phyloP scores from a whole-genome alignment of 2,329 filamentous ascomycete species.

The Penicillium brasilianum region DNA sequence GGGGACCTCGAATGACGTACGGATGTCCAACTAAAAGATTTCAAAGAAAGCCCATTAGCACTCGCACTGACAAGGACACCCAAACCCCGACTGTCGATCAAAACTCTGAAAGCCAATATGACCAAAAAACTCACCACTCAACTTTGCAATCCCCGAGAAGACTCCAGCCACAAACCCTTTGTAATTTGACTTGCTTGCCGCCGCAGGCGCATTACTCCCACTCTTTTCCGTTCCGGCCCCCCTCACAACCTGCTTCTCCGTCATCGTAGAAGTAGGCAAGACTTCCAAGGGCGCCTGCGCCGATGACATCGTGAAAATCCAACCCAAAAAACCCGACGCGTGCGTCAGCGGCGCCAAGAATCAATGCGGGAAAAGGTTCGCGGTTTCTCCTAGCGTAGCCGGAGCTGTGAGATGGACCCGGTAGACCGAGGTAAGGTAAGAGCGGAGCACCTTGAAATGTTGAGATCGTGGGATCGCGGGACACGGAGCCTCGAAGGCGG shows the following conservation, averaged over 20 bases:
- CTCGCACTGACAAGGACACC: too few relatives aligned
- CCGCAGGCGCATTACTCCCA: conserved; percentile 19
- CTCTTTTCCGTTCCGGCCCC: conserved; percentile 5
- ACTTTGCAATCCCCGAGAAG: conserved; percentile 90
- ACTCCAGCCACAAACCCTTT: conserved; percentile 98
- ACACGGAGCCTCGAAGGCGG: neutral
- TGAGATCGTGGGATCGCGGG: too few relatives aligned
- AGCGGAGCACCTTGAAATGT: too few relatives aligned
- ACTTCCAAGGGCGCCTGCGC: conserved; percentile 25
- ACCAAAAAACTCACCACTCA: conserved; percentile 66
- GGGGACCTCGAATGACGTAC: conserved; percentile 39
- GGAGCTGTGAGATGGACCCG: neutral
- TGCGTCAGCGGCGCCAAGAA: conserved; percentile 19
- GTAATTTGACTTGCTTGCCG: conserved; percentile 63
- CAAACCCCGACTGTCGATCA: neutral
- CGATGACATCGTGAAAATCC: conserved; percentile 29
- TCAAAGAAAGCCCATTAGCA: neutral
- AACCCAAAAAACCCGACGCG: neutral
- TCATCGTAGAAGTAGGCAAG: conserved; percentile 7
- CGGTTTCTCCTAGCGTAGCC: neutral
- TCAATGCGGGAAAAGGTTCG: neutral
- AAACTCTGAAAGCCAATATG: neutral
- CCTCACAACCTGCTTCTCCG: conserved; percentile 5
- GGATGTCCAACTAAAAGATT: conserved; percentile 62
- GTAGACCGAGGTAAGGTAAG: neutral